A percentile compares a stretch with the other conserved stretches of the same genome.
phyloP scores from a whole-genome alignment of 768 basidiomycete species.

The Macrocybe gigantea region DNA sequence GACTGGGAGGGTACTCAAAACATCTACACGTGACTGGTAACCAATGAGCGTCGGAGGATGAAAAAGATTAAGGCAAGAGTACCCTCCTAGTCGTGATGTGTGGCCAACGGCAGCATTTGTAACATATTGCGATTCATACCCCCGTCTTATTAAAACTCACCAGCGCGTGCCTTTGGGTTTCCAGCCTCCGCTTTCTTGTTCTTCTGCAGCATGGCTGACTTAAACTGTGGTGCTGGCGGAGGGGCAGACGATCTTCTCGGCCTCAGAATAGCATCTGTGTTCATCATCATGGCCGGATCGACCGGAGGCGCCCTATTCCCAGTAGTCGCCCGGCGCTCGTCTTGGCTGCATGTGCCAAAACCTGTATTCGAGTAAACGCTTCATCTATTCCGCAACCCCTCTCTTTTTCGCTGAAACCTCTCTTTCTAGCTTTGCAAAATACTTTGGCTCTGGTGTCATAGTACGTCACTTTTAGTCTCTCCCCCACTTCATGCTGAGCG shows the following conservation, averaged over 20 bases:
- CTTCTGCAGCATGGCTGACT: slow-evolving; percentile 10
- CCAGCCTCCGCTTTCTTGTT: slow-evolving; percentile 8
- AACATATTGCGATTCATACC: too few relatives aligned
- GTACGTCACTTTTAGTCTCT: slow-evolving; percentile 32
- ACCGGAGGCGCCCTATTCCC: slow-evolving; percentile 65
- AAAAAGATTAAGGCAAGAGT: slow-evolving; percentile 6
- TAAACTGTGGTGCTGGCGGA: slow-evolving; percentile 46
- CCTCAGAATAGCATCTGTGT: slow-evolving; percentile 67
- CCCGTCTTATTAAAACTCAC: too few relatives aligned
- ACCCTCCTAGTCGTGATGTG: slow-evolving; percentile 8
- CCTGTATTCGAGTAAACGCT: slow-evolving; percentile 60
- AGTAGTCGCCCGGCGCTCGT: slow-evolving; percentile 49
- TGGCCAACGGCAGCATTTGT: too few relatives aligned
- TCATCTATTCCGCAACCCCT: not conserved
- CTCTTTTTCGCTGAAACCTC: slow-evolving; percentile 1
- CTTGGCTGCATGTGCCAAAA: slow-evolving; percentile 51
- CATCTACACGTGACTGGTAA: slow-evolving; percentile 4
- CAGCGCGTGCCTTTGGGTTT: not conserved
- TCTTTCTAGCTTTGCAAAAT: slow-evolving; percentile 67
- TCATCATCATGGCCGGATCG: slow-evolving; percentile 64
- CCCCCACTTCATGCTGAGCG: slow-evolving; percentile 5
- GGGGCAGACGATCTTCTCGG: slow-evolving; percentile 41
- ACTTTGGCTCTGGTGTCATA: slow-evolving; percentile 88
- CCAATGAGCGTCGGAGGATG: not conserved
- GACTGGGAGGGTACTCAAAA: slow-evolving; percentile 25